Base-by-base conservation (phyloP, 768 basidiomycete species). In the Trametes punicea region DNA sequence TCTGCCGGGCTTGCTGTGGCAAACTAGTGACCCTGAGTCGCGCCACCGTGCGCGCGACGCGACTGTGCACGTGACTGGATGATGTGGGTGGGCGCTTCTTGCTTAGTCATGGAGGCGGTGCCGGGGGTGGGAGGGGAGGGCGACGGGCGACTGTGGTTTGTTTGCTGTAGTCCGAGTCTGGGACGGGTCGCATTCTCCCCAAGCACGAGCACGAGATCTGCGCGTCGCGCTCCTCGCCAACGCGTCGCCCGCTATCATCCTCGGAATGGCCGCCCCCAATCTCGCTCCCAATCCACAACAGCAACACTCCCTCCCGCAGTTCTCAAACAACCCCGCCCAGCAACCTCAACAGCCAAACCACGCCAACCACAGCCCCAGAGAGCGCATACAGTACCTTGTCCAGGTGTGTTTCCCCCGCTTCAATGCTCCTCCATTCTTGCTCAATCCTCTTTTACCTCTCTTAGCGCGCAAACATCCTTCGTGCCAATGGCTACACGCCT, bases 381-480 rank as follows among this genome's bases (percentile, higher is more conserved):
- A 66, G 47, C 68, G 56, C 46, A 50, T 71, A 21, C 66, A 71
- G 40, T 44, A 53, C 31, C 64, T 71, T 42, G 21, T 70, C 41
- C 63, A 63, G 62, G 70, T 68, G 41, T 46, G 65, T 56, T 36
- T 51, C 40, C 30, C 25, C 40, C 48, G 39, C 38, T 7, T 16
- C 30, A 10, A 10, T 20, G 0, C 39, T 20, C 11, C 18, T 29
- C 23, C 26, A 11, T 44, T 13, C 34, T 13, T 30, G 11, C 52
- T 41, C 31, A 38, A 36, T 8, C 38, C 41, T 44, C 20, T 7
- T 41, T 23, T 33, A 26, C 48, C 16, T n/a, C 41, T 18, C 36
- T 64, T 69, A 83, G 76, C 77, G 78, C 25, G 72, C 74, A n/a
- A 71, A 73, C 29, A 51, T 65, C 34, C 74, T 83, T 29, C 75